Evolutionary conservation across 331 rosid species (phyloP).

Genomic region (Cucumis variabilis): DNA sequence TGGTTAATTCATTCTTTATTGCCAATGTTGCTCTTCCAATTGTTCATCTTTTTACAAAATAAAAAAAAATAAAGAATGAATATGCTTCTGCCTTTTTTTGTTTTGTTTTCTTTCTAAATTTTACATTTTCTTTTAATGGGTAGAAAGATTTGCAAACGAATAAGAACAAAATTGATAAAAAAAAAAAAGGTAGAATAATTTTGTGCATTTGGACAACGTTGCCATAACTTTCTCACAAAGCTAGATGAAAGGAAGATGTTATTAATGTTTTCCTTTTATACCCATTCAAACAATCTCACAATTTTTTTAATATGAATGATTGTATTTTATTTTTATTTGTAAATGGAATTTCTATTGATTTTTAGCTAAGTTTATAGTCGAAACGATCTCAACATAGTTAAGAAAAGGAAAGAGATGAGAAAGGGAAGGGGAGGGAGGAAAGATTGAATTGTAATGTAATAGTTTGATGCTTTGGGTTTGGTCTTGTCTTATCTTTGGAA

Average conservation of each 20-base stretch:
- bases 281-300: no score
- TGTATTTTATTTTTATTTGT: no score
- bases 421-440: background rate
- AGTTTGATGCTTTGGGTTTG: background rate
- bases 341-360: no score
- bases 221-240: background rate
- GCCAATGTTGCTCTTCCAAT: background rate
- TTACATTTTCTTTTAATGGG: background rate
- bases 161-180: background rate
- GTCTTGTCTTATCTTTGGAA: constrained; percentile 49
- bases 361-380: no score
- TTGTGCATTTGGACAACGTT: background rate
- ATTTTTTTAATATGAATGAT: no score
- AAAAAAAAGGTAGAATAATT: constrained; percentile 10
- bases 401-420: background rate
- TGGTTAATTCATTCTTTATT: background rate
- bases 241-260: no score
- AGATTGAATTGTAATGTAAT: constrained; percentile 24
- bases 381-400: no score
- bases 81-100: background rate
- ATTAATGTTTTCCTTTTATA: no score
- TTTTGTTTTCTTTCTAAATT: background rate
- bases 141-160: constrained; percentile 22
- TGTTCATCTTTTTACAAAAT: background rate
- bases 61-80: background rate